These are phyloP conservation scores for Pinus taeda DNA, from an alignment of 75 land plant genomes.

Conservation along the genomic window DNA sequence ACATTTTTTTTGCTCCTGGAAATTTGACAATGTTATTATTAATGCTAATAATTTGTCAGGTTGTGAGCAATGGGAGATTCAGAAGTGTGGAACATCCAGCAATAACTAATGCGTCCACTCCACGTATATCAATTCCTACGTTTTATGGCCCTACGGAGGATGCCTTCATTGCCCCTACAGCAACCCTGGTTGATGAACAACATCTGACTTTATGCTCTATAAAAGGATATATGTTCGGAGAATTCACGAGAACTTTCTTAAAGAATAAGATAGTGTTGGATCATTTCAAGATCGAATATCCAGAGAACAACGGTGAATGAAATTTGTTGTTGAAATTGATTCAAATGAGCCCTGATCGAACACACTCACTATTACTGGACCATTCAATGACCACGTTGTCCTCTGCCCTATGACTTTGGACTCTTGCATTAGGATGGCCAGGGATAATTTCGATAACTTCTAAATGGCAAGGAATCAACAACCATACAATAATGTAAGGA, in stretches of 20 bases:
- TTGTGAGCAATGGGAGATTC: constrained; percentile 53
- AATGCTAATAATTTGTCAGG: not conserved
- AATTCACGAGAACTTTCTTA: not conserved
- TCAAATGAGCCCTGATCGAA: no score
- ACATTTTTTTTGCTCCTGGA: no score
- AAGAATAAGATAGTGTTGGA: not conserved
- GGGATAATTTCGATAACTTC: no score
- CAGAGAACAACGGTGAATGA: no score
- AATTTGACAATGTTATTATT: no score
- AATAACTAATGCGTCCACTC: constrained; percentile 20
- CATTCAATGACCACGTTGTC: no score
- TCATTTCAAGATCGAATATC: not conserved
- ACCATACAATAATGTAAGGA: no score
- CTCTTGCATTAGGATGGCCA: no score
- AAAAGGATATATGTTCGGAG: not conserved
- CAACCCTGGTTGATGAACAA: constrained; percentile 15
- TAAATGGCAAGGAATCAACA: no score
- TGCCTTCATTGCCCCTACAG: constrained; percentile 43
- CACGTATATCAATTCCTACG: constrained; percentile 53
- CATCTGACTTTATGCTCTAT: not conserved
- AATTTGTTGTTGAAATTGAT: no score
- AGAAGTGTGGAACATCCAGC: constrained; percentile 51
- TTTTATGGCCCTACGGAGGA: constrained; percentile 55
- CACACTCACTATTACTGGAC: no score
- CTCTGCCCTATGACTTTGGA: no score